Base-by-base conservation (phyloP, 768 basidiomycete genomes). In the Tricholoma sp. region DNA sequence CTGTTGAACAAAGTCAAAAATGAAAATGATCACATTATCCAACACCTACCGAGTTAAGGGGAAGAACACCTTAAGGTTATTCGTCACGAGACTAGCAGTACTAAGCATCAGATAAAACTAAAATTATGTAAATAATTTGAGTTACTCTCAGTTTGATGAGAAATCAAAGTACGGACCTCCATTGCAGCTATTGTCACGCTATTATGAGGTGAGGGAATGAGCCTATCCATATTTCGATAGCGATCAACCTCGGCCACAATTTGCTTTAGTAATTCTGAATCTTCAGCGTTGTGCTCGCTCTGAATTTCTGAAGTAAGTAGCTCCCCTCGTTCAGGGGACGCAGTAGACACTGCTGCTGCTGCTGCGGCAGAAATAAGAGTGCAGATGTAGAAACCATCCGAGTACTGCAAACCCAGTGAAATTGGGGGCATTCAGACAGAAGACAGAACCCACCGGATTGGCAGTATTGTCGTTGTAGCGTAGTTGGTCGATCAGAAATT, bases 181-280 rank as follows among this genome's bases (percentile, higher is more conserved):
- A 99, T 76, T 7, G 86, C 88, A 22, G 97, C 92, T 50, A 90
- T 81, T 0, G 97, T 95, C 24, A 98, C 89, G 32, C 92, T 84
- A 67, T 99, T 99, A 64, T 96, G 94, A 50, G 86, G 85, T 1
- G 95, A 96, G 8, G 97, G 94, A 56, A 98, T 94, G 14, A 98
- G 78, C 55, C 94, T 81, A 71, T 99, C 97, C 86, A 97, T 93
- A 65, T 86, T 91, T 56, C 93, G 86, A 73, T 95, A 96, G 45
- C 96, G 83, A 65, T 94, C 91, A 31, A 98, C 83, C 67, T 96
- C 93, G 18, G 85, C 79, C 46, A 88, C 69, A 2, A 88, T 89
- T 62, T 88, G 84, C 63, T 86, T 85, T 50, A 95, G 69, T 10
- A 95, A 76, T 35, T 82, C 81, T 24, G 74, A 75, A 62, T 91